Evolutionary conservation across 495 filamentous ascomycete species (phyloP).

Genomic region (Jackrogersella multiformis): DNA sequence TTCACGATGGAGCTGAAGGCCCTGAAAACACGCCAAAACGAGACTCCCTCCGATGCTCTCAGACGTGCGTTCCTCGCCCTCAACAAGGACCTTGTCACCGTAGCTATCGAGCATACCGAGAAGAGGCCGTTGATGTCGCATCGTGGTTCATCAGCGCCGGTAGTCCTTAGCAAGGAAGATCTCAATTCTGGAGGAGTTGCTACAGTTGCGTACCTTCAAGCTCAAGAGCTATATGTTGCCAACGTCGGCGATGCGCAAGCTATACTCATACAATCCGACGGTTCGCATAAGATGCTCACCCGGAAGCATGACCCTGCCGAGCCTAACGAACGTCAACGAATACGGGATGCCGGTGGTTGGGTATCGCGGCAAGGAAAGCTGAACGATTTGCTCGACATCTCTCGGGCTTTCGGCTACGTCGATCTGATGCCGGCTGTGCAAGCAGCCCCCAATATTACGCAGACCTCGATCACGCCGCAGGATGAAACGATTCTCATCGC

Average conservation of each 20-base stretch:
- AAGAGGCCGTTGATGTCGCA: slow-evolving; percentile 69
- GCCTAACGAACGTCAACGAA: slow-evolving; percentile 80
- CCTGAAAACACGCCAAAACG: slow-evolving; percentile 62
- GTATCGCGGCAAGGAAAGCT: slow-evolving; percentile 93
- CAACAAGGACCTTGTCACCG: slow-evolving; percentile 92
- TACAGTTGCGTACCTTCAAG: slow-evolving; percentile 87
- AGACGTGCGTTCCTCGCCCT: slow-evolving; percentile 85
- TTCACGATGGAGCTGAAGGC: slow-evolving; percentile 84
- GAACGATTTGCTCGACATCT: slow-evolving; percentile 90
- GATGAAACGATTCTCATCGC: slow-evolving; percentile 95
- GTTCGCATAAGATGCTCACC: slow-evolving; percentile 80
- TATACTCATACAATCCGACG: slow-evolving; percentile 89
- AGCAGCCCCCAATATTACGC: slow-evolving; percentile 84
- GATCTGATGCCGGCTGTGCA: slow-evolving; percentile 92
- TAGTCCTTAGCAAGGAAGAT: slow-evolving; percentile 84
- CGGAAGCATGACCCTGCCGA: slow-evolving; percentile 93
- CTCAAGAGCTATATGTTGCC: slow-evolving; percentile 89
- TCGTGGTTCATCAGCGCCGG: slow-evolving; percentile 72
- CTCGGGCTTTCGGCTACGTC: slow-evolving; percentile 92
- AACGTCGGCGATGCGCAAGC: slow-evolving; percentile 96
- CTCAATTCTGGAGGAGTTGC: slow-evolving; percentile 89
- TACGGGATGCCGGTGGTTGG: slow-evolving; percentile 93
- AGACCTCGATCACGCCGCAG: slow-evolving; percentile 81
- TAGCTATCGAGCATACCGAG: slow-evolving; percentile 84
- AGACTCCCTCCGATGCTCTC: slow-evolving; percentile 83